These are phyloP conservation scores for Didymella pinodella DNA, from an alignment of 2,329 filamentous ascomycete genomes.

Conservation along the genomic window DNA sequence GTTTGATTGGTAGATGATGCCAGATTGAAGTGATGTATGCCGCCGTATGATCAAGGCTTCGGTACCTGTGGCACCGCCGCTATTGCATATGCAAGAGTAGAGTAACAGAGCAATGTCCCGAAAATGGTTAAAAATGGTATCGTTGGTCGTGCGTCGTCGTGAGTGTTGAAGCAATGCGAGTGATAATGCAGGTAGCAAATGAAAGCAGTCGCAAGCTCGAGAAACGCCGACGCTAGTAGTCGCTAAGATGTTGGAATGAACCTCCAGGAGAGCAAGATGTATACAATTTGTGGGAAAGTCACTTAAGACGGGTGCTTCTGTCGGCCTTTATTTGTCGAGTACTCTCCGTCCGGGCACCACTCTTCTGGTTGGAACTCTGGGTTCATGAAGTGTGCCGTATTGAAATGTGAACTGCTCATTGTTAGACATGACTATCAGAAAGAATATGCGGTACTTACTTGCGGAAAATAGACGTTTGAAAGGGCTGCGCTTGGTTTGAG, in stretches of 20 bases:
- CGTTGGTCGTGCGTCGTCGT: slow-evolving; percentile 45
- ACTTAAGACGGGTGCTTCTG: slow-evolving; percentile 48
- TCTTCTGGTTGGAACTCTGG: slow-evolving; percentile 62
- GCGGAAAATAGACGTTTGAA: slow-evolving; percentile 60
- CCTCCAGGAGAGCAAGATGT: slow-evolving; percentile 37
- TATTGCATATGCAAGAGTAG: slow-evolving; percentile 42
- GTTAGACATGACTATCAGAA: slow-evolving; percentile 23
- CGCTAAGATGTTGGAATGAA: slow-evolving; percentile 46
- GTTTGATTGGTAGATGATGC: slow-evolving; percentile 20
- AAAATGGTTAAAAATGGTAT: slow-evolving; percentile 49
- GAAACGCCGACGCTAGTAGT: slow-evolving; percentile 50
- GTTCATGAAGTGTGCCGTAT: slow-evolving; percentile 61
- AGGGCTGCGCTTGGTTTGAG: slow-evolving; percentile 51
- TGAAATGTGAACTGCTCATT: slow-evolving; percentile 57
- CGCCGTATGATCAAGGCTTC: slow-evolving; percentile 28
- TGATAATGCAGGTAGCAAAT: slow-evolving; percentile 42
- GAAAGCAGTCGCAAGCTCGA: slow-evolving; percentile 41
- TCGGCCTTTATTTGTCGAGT: slow-evolving; percentile 50
- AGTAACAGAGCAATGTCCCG: slow-evolving; percentile 37
- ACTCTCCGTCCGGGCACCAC: slow-evolving; percentile 60
- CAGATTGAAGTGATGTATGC: slow-evolving; percentile 28
- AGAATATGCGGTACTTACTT: slow-evolving; percentile 49
- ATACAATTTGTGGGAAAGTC: slow-evolving; percentile 25
- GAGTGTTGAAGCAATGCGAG: slow-evolving; percentile 40
- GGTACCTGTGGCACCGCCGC: slow-evolving; percentile 31